Percentiles rank a stretch among this genome's conserved stretches.
These are phyloP conservation scores for Tuber melanosporum DNA, from an alignment of 495 filamentous ascomycete species.

Conservation along the genomic window DNA sequence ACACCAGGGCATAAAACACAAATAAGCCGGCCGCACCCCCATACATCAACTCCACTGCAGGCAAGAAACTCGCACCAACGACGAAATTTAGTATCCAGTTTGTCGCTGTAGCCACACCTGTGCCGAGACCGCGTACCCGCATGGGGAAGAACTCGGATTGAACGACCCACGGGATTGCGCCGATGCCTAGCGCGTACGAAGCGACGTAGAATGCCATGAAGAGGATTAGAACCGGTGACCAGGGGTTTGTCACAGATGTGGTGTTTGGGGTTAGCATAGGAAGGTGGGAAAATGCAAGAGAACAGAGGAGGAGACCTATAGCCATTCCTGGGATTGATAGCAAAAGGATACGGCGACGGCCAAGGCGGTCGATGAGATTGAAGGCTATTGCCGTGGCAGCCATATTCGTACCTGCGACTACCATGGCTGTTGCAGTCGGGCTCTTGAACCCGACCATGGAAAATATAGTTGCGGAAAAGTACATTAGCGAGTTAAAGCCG, in stretches of 20 bases:
- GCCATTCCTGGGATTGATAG: conserved; percentile 82
- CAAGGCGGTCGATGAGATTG: conserved; percentile 69
- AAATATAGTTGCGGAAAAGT: conserved; percentile 90
- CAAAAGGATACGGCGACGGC: conserved; percentile 72
- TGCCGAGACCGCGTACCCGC: conserved; percentile 72
- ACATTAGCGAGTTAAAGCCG: conserved; percentile 93
- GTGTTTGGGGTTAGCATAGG: conserved; percentile 42
- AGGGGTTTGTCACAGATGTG: conserved; percentile 33
- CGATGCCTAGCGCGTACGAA: conserved; percentile 78
- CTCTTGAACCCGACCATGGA: conserved; percentile 67
- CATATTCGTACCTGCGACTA: conserved; percentile 79
- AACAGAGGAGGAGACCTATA: conserved; percentile 59
- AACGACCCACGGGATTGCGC: conserved; percentile 82
- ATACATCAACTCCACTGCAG: conserved; percentile 67
- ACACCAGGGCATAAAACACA: conserved; percentile 64
- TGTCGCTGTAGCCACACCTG: conserved; percentile 72
- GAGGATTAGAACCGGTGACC: conserved; percentile 55
- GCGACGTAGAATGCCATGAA: conserved; percentile 78
- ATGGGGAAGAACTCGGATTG: conserved; percentile 86
- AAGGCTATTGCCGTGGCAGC: conserved; percentile 71
- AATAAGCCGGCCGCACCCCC: conserved; percentile 69
- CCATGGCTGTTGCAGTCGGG: conserved; percentile 74
- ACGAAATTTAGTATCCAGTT: conserved; percentile 87
- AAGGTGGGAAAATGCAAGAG: conserved; percentile 60
- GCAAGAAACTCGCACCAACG: conserved; percentile 79